phyloP scores from a whole-genome alignment of 176 grass and related monocot species.

The Juncus effusus region DNA sequence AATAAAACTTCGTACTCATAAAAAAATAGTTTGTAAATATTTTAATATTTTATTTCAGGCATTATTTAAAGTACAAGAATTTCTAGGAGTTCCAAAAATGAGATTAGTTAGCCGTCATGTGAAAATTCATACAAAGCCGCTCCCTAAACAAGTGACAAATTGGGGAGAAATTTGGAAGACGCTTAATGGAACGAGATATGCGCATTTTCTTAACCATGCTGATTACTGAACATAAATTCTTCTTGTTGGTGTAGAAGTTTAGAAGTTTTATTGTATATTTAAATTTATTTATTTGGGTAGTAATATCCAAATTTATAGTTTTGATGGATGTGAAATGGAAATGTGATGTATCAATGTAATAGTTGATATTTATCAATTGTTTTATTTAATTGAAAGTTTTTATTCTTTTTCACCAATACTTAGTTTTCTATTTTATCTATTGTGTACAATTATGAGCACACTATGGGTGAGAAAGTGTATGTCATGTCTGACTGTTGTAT shows the following conservation, averaged over 20 bases:
- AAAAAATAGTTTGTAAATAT: neutral
- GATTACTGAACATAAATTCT: conserved; percentile 35
- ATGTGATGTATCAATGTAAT: neutral
- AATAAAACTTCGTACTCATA: neutral
- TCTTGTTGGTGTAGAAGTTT: too few species aligned
- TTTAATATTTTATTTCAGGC: conserved; percentile 32
- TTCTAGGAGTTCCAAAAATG: conserved; percentile 54
- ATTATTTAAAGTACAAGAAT: conserved; percentile 55
- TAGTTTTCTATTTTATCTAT: neutral
- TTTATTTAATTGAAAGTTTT: conserved; percentile 1
- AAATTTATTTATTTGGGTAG: conserved; percentile 5
- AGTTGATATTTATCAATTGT: conserved; percentile 12
- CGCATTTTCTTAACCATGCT: conserved; percentile 56
- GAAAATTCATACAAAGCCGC: conserved; percentile 75
- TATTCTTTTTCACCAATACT: neutral
- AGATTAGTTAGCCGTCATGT: conserved; percentile 74
- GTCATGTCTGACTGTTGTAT: neutral
- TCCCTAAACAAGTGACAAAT: conserved; percentile 54
- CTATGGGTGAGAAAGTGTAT: neutral
- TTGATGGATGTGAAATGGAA: conserved; percentile 5
- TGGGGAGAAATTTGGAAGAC: conserved; percentile 72
- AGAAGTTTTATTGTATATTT: neutral
- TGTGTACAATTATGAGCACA: neutral
- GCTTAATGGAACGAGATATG: conserved; percentile 58
- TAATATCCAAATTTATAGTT: conserved; percentile 5